Conservation (phyloP, 1,139 yeast species). For the Suhomyces bokatorum region DNA sequence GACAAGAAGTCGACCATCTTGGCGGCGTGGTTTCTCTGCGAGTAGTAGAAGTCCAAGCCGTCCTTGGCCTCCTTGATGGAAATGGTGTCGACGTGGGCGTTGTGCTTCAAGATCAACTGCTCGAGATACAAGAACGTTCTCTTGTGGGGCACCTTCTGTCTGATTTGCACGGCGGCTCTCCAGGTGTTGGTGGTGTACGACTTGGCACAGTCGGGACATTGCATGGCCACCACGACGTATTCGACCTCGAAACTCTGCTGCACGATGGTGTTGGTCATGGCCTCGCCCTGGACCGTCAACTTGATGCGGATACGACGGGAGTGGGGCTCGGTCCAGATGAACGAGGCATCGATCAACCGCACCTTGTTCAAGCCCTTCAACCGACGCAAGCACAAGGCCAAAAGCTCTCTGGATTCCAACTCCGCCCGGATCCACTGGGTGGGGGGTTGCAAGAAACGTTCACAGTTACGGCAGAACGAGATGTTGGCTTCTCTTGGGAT, state of each 20-base stretch:
- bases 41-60: slow-evolving; percentile 91
- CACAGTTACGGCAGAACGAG: slow-evolving; percentile 96
- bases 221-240: slow-evolving; percentile 91
- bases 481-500: slow-evolving; percentile 93
- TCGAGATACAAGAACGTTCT: slow-evolving; percentile 93
- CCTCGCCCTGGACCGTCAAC: slow-evolving; percentile 95
- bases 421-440: slow-evolving; percentile 90
- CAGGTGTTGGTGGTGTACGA: slow-evolving; percentile 95
- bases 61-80: slow-evolving; percentile 91
- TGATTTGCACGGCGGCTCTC: slow-evolving; percentile 95
- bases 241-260: slow-evolving; percentile 97
- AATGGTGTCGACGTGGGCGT: slow-evolving; percentile 92
- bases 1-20: slow-evolving; percentile 90
- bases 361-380: slow-evolving; percentile 87
- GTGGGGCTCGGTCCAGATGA: slow-evolving; percentile 99
- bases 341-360: slow-evolving; percentile 88
- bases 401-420: slow-evolving; percentile 86
- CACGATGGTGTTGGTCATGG: slow-evolving; percentile 85
- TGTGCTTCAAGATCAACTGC: slow-evolving; percentile 89
- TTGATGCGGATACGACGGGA: slow-evolving; percentile 91
- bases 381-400: slow-evolving; percentile 86
- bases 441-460: slow-evolving; percentile 93
- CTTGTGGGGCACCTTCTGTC: slow-evolving; percentile 96
- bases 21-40: slow-evolving; percentile 86
- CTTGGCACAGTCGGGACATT: slow-evolving; percentile 98